Evolutionary conservation across 2,329 filamentous ascomycete species (phyloP).

Genomic region (Falciphora oryzae): DNA sequence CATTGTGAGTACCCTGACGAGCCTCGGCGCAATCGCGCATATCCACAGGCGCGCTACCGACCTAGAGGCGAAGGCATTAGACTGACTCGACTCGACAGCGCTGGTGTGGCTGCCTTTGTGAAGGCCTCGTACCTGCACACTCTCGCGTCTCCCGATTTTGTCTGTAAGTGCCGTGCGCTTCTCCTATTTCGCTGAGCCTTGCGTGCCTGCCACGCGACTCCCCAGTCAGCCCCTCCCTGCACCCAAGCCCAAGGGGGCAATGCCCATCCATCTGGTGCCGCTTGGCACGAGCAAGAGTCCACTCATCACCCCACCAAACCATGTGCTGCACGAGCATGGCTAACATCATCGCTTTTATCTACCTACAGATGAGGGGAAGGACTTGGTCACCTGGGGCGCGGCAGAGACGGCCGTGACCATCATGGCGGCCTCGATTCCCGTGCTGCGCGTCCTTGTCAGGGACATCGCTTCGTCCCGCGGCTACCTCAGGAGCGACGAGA

Average conservation of each 20-base stretch:
- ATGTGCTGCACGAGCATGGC: not conserved
- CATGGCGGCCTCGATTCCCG: conserved; percentile 27
- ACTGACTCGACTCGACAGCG: not conserved
- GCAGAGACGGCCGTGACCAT: conserved; percentile 29
- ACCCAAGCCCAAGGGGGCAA: conserved; percentile 11
- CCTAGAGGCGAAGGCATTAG: not conserved
- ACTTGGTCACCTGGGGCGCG: conserved; percentile 21
- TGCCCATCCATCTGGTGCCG: conserved; percentile 13
- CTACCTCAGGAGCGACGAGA: not conserved
- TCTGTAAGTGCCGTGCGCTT: conserved; percentile 14
- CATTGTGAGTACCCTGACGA: conserved; percentile 10
- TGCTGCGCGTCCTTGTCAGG: conserved; percentile 22
- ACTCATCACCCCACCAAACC: too few relatives aligned
- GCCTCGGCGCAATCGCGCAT: too few relatives aligned
- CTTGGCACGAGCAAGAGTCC: not conserved
- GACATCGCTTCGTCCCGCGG: conserved; percentile 1
- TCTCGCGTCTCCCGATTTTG: not conserved
- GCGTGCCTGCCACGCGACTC: not conserved
- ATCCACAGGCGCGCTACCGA: too few relatives aligned
- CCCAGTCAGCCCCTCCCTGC: too few relatives aligned
- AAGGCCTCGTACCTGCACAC: not conserved
- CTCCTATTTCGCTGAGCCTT: not conserved
- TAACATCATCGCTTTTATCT: not conserved
- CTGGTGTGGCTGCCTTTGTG: not conserved
- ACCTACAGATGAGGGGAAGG: conserved; percentile 13